Conservation (phyloP, 2,329 filamentous ascomycete species). For the Claviceps capensis region DNA sequence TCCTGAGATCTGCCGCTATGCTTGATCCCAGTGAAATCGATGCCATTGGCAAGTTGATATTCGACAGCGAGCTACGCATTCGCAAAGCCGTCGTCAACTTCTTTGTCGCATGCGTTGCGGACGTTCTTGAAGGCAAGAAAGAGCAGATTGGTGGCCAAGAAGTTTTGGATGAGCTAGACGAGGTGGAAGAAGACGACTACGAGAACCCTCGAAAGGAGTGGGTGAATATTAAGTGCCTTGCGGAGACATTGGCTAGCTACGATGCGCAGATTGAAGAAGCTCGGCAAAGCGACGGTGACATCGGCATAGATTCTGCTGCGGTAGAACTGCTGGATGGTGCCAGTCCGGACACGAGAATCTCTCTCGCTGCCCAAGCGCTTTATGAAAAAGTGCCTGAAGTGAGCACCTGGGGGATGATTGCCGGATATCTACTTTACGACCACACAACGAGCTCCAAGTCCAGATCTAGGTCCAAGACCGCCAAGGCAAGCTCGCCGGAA, state of each 20-base stretch:
- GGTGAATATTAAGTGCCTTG: conserved; percentile 84
- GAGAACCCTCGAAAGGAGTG: conserved; percentile 67
- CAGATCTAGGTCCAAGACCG: conserved; percentile 34
- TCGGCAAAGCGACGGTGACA: conserved; percentile 28
- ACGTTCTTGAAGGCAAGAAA: conserved; percentile 63
- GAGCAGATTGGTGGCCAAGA: conserved; percentile 78
- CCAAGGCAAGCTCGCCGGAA: conserved; percentile 38
- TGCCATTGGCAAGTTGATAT: conserved; percentile 72
- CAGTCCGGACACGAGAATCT: conserved; percentile 66
- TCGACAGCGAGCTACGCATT: conserved; percentile 72
- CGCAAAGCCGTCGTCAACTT: conserved; percentile 83
- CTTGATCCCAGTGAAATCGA: conserved; percentile 89
- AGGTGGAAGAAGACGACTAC: conserved; percentile 60
- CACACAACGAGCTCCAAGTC: conserved; percentile 55
- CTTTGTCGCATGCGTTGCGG: conserved; percentile 76
- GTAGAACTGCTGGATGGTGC: conserved; percentile 46
- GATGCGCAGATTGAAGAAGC: conserved; percentile 55
- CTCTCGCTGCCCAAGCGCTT: conserved; percentile 71
- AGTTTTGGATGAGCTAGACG: conserved; percentile 60
- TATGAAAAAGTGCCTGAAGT: conserved; percentile 73
- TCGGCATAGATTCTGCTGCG: conserved; percentile 32
- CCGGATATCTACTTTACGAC: conserved; percentile 84
- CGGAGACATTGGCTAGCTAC: conserved; percentile 70
- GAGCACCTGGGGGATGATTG: conserved; percentile 74
- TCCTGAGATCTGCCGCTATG: conserved; percentile 69